Base-by-base conservation (phyloP, 345 rosid species). In the Ceriops zippeliana region DNA sequence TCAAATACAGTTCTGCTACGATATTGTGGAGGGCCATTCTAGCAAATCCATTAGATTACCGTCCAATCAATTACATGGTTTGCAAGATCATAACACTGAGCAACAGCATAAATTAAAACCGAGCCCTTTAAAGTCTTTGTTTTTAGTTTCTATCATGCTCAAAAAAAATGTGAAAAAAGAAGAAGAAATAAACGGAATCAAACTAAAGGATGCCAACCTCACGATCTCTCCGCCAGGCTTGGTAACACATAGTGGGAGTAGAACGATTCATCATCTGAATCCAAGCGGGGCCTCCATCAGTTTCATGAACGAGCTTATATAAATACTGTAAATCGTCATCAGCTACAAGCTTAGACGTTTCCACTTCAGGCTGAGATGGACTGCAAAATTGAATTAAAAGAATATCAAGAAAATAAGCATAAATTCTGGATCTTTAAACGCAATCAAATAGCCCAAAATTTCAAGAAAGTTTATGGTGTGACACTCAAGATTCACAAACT, bases 201-300 rank as follows among this genome's bases (percentile, higher is more conserved):
- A 26, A 42, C 49, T 53, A 51, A 27, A 37, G 52, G 19, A 59
- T 56, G 69, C 53, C 75, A 80, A 93, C 98, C 93, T 81, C 80
- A 32, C 80, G 91, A 76, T 95, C 99, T 75, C 99, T 79, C 52
- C 88, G 89, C 97, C 99, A 91, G 61, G 99, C 99, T 77, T 85
- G 88, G 71, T 88, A 95, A 51, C 76, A 42, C 90, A 95, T 86
- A 24, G 85, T 85, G 0, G 85, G 78, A 1, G 87, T 82, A 28
- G 96, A 87, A 5, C 96, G 87, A 72, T 95, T 87, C 99, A 95
- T 95, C 96, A 95, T 90, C 20, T 84, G 89, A 86, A 91, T 88
- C 99, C 99, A 95, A 70, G 83, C 74, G 73, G 97, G 99, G 17
- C 97, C 99, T 22, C 90, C 91, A 73, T 95, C 97, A 81, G 84